phyloP scores from a whole-genome alignment of 768 basidiomycete species.

The Lactifluus volemus region DNA sequence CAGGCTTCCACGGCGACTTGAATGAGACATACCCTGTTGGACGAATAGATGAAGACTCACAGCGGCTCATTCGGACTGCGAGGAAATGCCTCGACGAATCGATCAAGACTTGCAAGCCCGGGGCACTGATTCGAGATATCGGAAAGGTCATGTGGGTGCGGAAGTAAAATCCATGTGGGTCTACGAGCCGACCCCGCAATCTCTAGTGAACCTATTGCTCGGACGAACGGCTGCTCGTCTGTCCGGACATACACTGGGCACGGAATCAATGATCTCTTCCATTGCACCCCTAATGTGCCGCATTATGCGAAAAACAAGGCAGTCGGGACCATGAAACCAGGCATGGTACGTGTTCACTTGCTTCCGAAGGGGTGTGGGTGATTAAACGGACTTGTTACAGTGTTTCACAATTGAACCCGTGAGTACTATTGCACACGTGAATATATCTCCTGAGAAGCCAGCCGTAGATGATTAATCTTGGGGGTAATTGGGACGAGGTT shows the following conservation, averaged over 20 bases:
- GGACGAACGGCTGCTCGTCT: constrained; percentile 76
- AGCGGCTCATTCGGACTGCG: constrained; percentile 73
- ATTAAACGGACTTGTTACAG: constrained; percentile 21
- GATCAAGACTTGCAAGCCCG: constrained; percentile 91
- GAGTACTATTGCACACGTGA: constrained; percentile 7
- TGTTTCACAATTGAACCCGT: constrained; percentile 76
- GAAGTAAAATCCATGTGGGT: constrained; percentile 11
- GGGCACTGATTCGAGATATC: constrained; percentile 79
- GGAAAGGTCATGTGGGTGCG: constrained; percentile 72
- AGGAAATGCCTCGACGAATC: constrained; percentile 81
- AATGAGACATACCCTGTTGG: constrained; percentile 93
- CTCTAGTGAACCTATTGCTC: constrained; percentile 74
- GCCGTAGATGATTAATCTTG: constrained; percentile 85
- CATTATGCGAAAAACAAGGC: constrained; percentile 96
- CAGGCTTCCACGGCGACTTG: constrained; percentile 87
- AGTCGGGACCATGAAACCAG: constrained; percentile 86
- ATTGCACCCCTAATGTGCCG: constrained; percentile 77
- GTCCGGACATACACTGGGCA: constrained; percentile 91
- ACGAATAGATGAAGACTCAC: constrained; percentile 71
- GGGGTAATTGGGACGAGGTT: constrained; percentile 61
- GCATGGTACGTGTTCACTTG: constrained; percentile 63
- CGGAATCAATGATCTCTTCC: constrained; percentile 83
- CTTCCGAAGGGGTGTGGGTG: background rate
- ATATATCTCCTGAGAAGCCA: constrained; percentile 10
- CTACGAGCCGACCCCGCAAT: background rate